These are phyloP conservation scores for Globisporangium okanoganense DNA, from an alignment of 352 stramenopile species.

Conservation along the genomic window DNA sequence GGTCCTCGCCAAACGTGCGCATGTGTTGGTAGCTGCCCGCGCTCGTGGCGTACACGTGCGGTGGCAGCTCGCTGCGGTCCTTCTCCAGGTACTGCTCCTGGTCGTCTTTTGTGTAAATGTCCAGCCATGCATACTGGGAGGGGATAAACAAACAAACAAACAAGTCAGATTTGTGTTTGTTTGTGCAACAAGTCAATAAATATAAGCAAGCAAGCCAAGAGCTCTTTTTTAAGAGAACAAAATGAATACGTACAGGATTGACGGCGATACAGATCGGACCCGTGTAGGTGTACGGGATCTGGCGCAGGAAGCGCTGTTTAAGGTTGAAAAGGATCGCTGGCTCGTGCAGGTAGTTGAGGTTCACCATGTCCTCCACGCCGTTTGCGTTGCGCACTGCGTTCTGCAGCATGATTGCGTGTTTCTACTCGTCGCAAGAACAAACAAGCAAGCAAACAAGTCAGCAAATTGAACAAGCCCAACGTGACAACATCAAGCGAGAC, in stretches of 20 bases:
- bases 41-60: conserved; percentile 82
- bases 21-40: conserved; percentile 81
- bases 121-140: conserved; percentile 87
- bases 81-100: conserved; percentile 78
- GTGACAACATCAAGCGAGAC: not conserved
- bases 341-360: conserved; percentile 90
- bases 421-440: conserved; percentile 32
- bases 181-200: not conserved
- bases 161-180: not conserved
- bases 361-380: conserved; percentile 83
- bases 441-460: conserved; percentile 1
- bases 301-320: conserved; percentile 79
- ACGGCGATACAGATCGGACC: conserved; percentile 97
- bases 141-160: conserved; percentile 1
- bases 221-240: not conserved
- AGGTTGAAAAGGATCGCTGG: conserved; percentile 91
- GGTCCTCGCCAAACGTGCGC: conserved; percentile 74
- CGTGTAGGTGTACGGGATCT: conserved; percentile 96
- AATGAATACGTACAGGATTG: conserved; percentile 86
- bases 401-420: conserved; percentile 72
- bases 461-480: not conserved
- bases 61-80: conserved; percentile 64
- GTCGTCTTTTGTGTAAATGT: conserved; percentile 84
- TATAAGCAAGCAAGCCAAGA: not conserved
- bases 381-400: conserved; percentile 50